Conservation (phyloP, 805 yeast species). For the Lipomyces mesembrius region DNA sequence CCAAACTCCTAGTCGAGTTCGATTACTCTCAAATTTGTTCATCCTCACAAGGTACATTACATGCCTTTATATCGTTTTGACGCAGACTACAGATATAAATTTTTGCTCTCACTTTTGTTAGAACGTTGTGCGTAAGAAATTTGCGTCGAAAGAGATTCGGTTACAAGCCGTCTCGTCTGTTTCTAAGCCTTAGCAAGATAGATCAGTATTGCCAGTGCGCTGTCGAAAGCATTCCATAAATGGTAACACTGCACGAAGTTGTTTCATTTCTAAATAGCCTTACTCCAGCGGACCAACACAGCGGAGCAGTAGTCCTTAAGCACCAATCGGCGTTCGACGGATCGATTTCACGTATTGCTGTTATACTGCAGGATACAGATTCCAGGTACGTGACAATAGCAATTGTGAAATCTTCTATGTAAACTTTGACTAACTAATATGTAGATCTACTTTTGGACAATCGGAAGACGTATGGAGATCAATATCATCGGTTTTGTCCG, state of each 20-base stretch:
- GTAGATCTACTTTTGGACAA: background rate
- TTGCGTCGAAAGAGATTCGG: too few species aligned
- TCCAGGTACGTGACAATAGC: background rate
- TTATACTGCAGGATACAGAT: background rate
- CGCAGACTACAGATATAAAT: too few species aligned
- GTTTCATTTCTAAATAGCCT: background rate
- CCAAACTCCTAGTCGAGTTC: too few species aligned
- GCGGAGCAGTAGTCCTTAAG: background rate
- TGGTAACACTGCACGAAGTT: background rate
- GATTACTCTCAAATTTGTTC: too few species aligned
- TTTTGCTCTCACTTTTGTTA: too few species aligned
- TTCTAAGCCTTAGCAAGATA: too few species aligned
- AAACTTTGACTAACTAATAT: background rate
- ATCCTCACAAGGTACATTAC: too few species aligned
- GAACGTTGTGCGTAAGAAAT: too few species aligned
- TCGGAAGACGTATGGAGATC: constrained; percentile 4
- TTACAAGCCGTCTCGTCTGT: too few species aligned
- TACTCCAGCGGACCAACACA: background rate
- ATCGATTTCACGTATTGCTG: background rate
- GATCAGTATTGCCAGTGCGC: too few species aligned
- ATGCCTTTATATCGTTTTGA: too few species aligned
- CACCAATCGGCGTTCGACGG: background rate
- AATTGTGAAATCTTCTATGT: background rate
- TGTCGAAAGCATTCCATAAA: background rate
- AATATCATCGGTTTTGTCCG: constrained; percentile 1